These are phyloP conservation scores for Didymella pomorum DNA, from an alignment of 2,329 filamentous ascomycete genomes.

Conservation along the genomic window DNA sequence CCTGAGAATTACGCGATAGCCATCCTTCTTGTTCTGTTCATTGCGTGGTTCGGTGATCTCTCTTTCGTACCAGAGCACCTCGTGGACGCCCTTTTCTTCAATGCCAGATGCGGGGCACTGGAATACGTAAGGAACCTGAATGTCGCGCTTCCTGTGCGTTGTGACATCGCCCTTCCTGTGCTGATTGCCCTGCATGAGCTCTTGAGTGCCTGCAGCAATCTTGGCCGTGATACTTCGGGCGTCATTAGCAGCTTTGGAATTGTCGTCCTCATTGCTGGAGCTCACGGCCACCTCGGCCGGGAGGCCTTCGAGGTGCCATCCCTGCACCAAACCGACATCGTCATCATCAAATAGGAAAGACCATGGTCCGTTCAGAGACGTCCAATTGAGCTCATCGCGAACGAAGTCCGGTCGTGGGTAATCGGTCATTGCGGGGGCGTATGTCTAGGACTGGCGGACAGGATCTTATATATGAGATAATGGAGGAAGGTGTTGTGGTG, in stretches of 20 bases:
- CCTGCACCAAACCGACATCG: slow-evolving; percentile 62
- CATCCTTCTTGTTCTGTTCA: slow-evolving; percentile 51
- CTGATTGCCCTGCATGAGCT: slow-evolving; percentile 58
- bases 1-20: slow-evolving; percentile 57
- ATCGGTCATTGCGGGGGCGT: slow-evolving; percentile 20
- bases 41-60: slow-evolving; percentile 60
- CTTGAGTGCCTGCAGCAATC: slow-evolving; percentile 60
- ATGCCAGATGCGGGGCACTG: slow-evolving; percentile 71
- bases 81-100: slow-evolving; percentile 67
- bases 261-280: slow-evolving; percentile 25
- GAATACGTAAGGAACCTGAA: slow-evolving; percentile 71
- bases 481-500: background rate
- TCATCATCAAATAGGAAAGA: slow-evolving; percentile 71
- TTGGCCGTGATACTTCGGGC: slow-evolving; percentile 55
- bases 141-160: slow-evolving; percentile 59
- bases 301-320: slow-evolving; percentile 64
- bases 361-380: slow-evolving; percentile 69
- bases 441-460: background rate
- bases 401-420: slow-evolving; percentile 73
- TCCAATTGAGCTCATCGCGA: slow-evolving; percentile 64
- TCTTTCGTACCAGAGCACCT: slow-evolving; percentile 72
- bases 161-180: slow-evolving; percentile 40
- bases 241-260: slow-evolving; percentile 26
- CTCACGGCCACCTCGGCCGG: slow-evolving; percentile 52
- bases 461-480: too few species aligned